phyloP scores from a whole-genome alignment of 78 protist genomes.

The Polysphondylium violaceum region DNA sequence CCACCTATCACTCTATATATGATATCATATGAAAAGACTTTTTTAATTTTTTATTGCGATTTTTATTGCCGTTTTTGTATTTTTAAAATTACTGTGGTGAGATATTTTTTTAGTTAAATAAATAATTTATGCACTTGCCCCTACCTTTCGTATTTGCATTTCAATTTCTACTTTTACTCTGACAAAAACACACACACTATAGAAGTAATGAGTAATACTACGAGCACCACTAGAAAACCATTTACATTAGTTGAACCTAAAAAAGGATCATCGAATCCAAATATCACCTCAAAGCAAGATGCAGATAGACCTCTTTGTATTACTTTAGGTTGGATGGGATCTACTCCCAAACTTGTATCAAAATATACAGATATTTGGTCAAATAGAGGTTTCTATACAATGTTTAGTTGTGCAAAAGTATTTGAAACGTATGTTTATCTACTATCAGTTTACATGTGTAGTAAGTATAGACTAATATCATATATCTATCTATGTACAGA shows the following conservation, averaged over 20 bases:
- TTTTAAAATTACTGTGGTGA: too few relatives aligned
- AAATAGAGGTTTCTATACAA: slow-evolving; percentile 22
- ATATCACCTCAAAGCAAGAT: not conserved
- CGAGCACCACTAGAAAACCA: too few relatives aligned
- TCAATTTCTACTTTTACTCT: too few relatives aligned
- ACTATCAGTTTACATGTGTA: not conserved
- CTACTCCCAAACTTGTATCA: not conserved
- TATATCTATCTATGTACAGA: not conserved
- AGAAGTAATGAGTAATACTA: too few relatives aligned
- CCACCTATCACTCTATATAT: not conserved
- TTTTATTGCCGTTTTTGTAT: not conserved
- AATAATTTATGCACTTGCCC: too few relatives aligned
- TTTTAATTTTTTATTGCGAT: not conserved
- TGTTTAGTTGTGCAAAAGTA: slow-evolving; percentile 14
- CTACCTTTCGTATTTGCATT: too few relatives aligned
- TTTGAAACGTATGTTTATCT: slow-evolving; percentile 9
- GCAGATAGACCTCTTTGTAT: slow-evolving; percentile 4
- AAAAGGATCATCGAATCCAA: slow-evolving; percentile 1
- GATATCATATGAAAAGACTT: not conserved
- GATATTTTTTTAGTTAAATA: too few relatives aligned
- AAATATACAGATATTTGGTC: slow-evolving; percentile 52
- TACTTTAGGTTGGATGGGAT: slow-evolving; percentile 67
- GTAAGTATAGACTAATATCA: not conserved
- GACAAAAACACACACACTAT: too few relatives aligned
- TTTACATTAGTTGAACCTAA: slow-evolving; percentile 2